Conservation (phyloP, 2,329 filamentous ascomycete genomes). For the Ophiosphaerella herpotricha region DNA sequence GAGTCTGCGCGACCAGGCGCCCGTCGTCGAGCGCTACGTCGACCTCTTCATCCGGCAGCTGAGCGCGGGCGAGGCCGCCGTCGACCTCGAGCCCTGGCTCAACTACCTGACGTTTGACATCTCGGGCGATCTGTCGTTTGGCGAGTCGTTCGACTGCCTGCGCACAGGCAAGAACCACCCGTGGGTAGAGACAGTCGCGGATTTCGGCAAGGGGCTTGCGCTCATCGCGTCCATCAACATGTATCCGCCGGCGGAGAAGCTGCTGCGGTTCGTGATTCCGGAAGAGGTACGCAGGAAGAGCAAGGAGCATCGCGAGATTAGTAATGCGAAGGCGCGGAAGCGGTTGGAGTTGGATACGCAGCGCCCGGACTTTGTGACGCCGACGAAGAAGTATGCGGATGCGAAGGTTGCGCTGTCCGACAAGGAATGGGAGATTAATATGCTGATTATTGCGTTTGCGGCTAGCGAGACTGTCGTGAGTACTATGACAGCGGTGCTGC, state of each 20-base stretch:
- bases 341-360: constrained; percentile 23
- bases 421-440: constrained; percentile 47
- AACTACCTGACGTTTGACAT: constrained; percentile 33
- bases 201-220: constrained; percentile 33
- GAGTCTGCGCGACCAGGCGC: constrained; percentile 28
- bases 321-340: constrained; percentile 25
- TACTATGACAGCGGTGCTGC: constrained; percentile 42
- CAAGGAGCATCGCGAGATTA: constrained; percentile 29
- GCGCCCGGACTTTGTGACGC: constrained; percentile 35
- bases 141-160: constrained; percentile 52
- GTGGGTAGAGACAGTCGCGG: constrained; percentile 43
- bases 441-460: constrained; percentile 47
- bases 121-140: constrained; percentile 57
- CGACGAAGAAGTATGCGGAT: constrained; percentile 28
- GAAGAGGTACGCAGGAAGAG: constrained; percentile 26
- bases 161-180: constrained; percentile 42
- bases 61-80: background rate
- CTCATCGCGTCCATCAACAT: constrained; percentile 34
- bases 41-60: constrained; percentile 27
- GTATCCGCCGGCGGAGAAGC: constrained; percentile 30
- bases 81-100: constrained; percentile 24
- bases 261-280: constrained; percentile 30
- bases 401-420: constrained; percentile 20
- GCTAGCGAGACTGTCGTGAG: constrained; percentile 52
- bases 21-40: constrained; percentile 30